Evolutionary conservation across 2,329 filamentous ascomycete species (phyloP), one percentile per base, ranked within the genome.

Genomic region (Fusarium subglutinans): DNA sequence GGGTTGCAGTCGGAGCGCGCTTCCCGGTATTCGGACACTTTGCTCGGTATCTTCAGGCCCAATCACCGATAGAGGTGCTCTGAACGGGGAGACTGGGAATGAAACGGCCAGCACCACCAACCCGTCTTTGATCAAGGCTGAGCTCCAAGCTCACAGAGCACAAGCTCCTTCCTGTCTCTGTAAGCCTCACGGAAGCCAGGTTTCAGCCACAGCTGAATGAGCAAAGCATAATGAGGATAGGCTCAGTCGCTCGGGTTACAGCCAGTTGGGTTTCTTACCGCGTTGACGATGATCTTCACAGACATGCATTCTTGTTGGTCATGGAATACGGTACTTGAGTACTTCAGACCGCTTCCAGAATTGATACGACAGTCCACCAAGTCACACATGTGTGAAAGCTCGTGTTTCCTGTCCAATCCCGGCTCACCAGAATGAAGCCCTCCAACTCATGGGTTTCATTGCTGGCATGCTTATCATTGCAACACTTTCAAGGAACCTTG

Each of bases 151-250:
- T 33, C 22, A 38, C 8, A 40, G 38, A 33, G 37, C 45, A 26
- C 11, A 24, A 54, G 37, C 48, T 47, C 35, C 40, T 44, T 67
- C 51, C 33, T 43, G 40, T 37, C 60, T 41, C 22, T 33, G 24
- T 18, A 43, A 54, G 45, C 45, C 53, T 45, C 24, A 63, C n/a
- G 33, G 43, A 38, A 37, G 38, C 28, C 28, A 64, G 37, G 57
- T 64, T 63, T 72, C 69, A 72, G 69, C 69, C 69, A 72, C 68
- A 72, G 68, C 59, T 60, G 67, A 54, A 54, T 37, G n/a, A 50
- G 37, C 30, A 24, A 70, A 70, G 40, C 59, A 38, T 66, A 55
- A 50, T 24, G 41, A 38, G 53, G 37, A 54, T 54, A 59, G 51
- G 53, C 67, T 66, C 47, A 50, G 53, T 57, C 22, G 60, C 24